These are phyloP conservation scores for Alternaria incomplexa DNA, from an alignment of 2,329 filamentous ascomycete species.

Conservation along the genomic window DNA sequence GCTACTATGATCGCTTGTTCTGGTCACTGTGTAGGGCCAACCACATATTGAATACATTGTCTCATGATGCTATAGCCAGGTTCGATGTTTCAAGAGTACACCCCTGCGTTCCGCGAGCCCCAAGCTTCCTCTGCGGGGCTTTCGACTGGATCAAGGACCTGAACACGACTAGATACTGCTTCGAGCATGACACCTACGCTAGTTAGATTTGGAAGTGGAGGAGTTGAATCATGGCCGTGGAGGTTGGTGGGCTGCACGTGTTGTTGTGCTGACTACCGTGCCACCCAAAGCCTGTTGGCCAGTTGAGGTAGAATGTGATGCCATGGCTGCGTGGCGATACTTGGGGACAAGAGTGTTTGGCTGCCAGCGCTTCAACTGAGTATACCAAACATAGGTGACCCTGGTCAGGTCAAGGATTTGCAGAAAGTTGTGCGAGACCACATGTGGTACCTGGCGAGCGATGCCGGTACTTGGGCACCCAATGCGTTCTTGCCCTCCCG, in stretches of 20 bases:
- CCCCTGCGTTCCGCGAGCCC: constrained; percentile 16
- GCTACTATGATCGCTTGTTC: constrained; percentile 7
- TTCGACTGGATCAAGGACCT: not conserved
- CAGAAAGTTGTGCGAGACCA: not conserved
- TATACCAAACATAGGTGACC: not conserved
- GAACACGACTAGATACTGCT: not conserved
- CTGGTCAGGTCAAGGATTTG: not conserved
- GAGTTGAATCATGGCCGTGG: not conserved
- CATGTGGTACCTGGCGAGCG: not conserved
- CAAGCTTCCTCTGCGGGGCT: not conserved
- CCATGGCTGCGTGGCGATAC: constrained; percentile 6
- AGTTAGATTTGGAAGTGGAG: constrained; percentile 4
- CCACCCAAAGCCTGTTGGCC: constrained; percentile 4
- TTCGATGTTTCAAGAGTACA: constrained; percentile 27
- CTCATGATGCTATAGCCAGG: constrained; percentile 25
- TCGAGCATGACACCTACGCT: not conserved
- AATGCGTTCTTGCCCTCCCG: constrained; percentile 4
- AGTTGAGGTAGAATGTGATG: constrained; percentile 6
- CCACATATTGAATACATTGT: constrained; percentile 19
- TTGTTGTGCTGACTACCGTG: constrained; percentile 19
- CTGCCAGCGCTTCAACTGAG: not conserved
- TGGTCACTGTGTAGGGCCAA: not conserved
- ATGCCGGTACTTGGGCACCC: constrained; percentile 11
- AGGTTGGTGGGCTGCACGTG: constrained; percentile 5
- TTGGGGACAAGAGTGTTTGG: not conserved